These are phyloP conservation scores for Fusarium haematococcum DNA, from an alignment of 2,329 filamentous ascomycete genomes.

Conservation along the genomic window DNA sequence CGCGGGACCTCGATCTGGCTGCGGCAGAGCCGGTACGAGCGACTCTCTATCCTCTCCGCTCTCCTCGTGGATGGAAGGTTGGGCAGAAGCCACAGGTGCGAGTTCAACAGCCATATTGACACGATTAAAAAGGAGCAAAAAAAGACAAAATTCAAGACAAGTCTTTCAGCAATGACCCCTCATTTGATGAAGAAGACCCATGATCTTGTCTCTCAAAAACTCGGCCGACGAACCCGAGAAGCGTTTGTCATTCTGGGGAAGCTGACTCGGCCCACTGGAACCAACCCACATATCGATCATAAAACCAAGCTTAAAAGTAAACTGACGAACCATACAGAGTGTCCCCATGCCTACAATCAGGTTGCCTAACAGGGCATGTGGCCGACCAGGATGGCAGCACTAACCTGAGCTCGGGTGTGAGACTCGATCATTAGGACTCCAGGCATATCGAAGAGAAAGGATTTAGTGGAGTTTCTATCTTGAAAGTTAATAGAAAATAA, in stretches of 20 bases:
- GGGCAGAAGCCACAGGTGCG: neutral
- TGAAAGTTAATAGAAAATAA: no score
- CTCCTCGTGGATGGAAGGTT: neutral
- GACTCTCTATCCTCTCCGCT: neutral
- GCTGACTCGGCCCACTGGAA: neutral
- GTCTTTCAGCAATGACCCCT: neutral
- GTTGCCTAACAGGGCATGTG: neutral
- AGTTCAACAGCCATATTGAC: neutral
- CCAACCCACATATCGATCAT: neutral
- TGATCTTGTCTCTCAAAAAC: neutral
- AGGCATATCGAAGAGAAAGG: neutral
- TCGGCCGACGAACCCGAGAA: neutral
- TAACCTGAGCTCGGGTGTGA: neutral
- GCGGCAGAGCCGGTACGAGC: conserved; percentile 20
- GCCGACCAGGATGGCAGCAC: neutral
- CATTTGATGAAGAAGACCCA: neutral
- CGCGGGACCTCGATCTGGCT: conserved; percentile 28
- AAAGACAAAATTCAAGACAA: neutral
- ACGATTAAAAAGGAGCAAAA: neutral
- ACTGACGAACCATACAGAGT: neutral
- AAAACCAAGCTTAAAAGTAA: accelerated
- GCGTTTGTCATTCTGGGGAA: neutral
- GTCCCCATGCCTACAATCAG: neutral
- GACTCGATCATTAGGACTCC: neutral
- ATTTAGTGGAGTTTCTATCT: neutral